Conservation (phyloP, 108 stramenopile species). For the Pseudonitzschia multiseries region DNA sequence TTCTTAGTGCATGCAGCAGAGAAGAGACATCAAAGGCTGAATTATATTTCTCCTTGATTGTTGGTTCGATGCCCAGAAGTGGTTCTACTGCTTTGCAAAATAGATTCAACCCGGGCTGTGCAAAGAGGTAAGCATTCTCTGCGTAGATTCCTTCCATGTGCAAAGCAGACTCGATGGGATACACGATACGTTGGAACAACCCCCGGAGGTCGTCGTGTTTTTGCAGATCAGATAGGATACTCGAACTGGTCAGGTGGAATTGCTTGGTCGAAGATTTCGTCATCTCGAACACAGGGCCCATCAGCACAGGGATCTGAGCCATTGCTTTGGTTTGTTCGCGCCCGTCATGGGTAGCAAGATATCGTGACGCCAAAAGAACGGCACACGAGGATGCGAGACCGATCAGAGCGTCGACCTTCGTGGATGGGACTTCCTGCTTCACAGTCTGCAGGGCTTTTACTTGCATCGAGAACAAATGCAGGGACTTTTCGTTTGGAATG, state of each 20-base stretch:
- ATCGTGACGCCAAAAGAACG: background rate
- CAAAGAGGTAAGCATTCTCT: background rate
- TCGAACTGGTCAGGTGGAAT: background rate
- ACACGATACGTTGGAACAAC: background rate
- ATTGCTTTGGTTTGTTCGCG: background rate
- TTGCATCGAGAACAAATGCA: background rate
- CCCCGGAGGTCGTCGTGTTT: background rate
- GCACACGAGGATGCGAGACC: background rate
- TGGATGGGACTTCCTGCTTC: background rate
- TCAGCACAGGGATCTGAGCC: background rate
- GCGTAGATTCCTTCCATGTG: background rate
- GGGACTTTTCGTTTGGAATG: background rate
- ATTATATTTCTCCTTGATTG: background rate
- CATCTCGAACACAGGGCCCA: background rate
- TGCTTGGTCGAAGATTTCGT: background rate
- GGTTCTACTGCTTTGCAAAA: background rate
- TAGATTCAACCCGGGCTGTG: background rate
- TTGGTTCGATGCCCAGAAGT: background rate
- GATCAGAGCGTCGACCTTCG: background rate
- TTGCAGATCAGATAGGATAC: background rate
- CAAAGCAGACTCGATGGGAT: background rate
- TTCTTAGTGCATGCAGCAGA: background rate
- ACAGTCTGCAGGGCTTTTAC: background rate
- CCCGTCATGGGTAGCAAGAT: background rate
- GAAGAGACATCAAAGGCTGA: background rate